Evolutionary conservation across 768 basidiomycete species (phyloP), one percentile per base, ranked within the genome.

Genomic region (Mycena sanguinolenta): DNA sequence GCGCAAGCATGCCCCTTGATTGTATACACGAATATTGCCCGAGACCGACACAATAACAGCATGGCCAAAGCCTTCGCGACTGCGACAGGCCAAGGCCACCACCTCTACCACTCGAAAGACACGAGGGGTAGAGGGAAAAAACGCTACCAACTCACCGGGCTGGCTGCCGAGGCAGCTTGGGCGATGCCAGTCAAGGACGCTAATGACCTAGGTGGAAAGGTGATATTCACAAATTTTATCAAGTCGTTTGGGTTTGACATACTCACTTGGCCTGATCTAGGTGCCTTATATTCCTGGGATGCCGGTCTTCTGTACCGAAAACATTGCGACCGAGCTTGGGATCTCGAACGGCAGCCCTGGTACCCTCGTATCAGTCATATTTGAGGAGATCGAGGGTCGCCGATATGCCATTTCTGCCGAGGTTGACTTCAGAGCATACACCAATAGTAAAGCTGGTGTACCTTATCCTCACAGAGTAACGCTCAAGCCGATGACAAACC

Each of bases 271-370:
- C 36, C 39, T 19, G 17, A 14, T 14, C 4, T 42, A 42, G 39
- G 39, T 42, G 39, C 69, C 69, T 4, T 70, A 70, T 28, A 25
- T 70, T 14, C 63, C 63, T 2, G 69, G 69, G 7, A 70, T 65
- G 63, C 63, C 69, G 5, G 69, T 70, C 4, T 70, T 70, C 25
- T 66, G 65, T 44, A 66, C 65, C 8, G 65, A 66, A 21, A 66
- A 66, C 44, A 58, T 66, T 23, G 65, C 65, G 19, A 70, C 69
- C 2, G 69, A 70, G 28, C 63, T 70, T 2, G 69, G 69, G 16
- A 57, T 70, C 19, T 70, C 69, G 13, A 70, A 70, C 19, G 69
- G 69, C 16, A 58, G 63, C n/a, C 52, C 54, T 4, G 69, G 69
- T 2, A 70, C 34, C 3, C 4, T 42, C 39, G 12, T 42, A 42